Evolutionary conservation across 371 early-diverging fungal genomes (phyloP).

Genomic region (Funneliformis caledonium): DNA sequence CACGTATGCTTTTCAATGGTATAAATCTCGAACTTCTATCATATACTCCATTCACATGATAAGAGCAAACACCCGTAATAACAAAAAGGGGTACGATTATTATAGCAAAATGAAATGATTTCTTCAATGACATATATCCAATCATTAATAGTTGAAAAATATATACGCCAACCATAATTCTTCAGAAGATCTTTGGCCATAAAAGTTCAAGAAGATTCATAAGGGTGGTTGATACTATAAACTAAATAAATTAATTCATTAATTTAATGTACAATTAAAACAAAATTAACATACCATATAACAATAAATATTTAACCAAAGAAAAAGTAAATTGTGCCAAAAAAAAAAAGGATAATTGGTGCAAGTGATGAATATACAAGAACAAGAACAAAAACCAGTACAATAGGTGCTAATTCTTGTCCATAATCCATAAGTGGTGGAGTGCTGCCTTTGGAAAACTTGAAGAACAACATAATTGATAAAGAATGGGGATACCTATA

Average conservation of each 20-base stretch:
- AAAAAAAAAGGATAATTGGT: slow-evolving; percentile 79
- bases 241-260: background rate
- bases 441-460: slow-evolving; percentile 55
- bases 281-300: slow-evolving; percentile 52
- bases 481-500: slow-evolving; percentile 72
- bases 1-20: slow-evolving; percentile 45
- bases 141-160: slow-evolving; percentile 88
- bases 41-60: slow-evolving; percentile 59
- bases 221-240: slow-evolving; percentile 53
- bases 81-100: slow-evolving; percentile 58
- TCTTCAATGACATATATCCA: slow-evolving; percentile 69
- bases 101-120: slow-evolving; percentile 54
- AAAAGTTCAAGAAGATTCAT: slow-evolving; percentile 80
- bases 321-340: slow-evolving; percentile 72
- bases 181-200: slow-evolving; percentile 78
- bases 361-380: slow-evolving; percentile 83
- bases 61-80: slow-evolving; percentile 57
- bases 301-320: slow-evolving; percentile 78
- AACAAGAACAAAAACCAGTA: slow-evolving; percentile 81
- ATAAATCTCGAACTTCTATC: slow-evolving; percentile 55
- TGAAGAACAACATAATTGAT: slow-evolving; percentile 78
- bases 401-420: slow-evolving; percentile 63
- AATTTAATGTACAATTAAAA: background rate
- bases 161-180: slow-evolving; percentile 75
- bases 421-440: slow-evolving; percentile 51